These are phyloP conservation scores for Erythrophleum ivorense DNA, from an alignment of 331 rosid genomes.

Conservation along the genomic window DNA sequence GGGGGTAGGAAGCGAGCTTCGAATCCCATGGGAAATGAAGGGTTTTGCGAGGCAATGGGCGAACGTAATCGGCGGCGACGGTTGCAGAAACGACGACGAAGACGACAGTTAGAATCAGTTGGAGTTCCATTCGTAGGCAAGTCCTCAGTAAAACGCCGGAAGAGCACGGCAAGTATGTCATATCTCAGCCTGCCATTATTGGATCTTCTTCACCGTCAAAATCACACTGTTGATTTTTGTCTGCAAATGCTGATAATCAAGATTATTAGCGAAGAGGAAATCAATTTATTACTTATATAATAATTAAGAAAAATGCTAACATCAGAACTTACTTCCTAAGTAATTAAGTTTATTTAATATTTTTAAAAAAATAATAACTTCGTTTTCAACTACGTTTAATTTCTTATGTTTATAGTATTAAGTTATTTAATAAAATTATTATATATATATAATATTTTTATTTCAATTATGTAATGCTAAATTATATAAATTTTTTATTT, in stretches of 20 bases:
- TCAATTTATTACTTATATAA: background rate
- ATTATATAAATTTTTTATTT: too few species aligned
- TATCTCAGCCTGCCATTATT: background rate
- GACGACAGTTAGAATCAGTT: slow-evolving; percentile 38
- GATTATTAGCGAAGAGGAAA: background rate
- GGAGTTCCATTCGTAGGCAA: slow-evolving; percentile 48
- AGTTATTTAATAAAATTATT: too few species aligned
- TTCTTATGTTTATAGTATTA: too few species aligned
- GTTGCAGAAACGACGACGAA: slow-evolving; percentile 43
- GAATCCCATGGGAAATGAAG: slow-evolving; percentile 64
- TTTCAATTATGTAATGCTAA: too few species aligned
- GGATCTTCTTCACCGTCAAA: background rate
- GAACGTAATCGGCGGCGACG: slow-evolving; percentile 57
- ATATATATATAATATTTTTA: too few species aligned
- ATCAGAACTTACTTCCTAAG: background rate
- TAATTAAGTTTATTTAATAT: too few species aligned
- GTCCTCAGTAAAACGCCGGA: slow-evolving; percentile 34
- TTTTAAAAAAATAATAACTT: too few species aligned
- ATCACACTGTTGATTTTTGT: slow-evolving; percentile 1
- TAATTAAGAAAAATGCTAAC: background rate
- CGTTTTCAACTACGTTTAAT: too few species aligned
- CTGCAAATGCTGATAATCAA: too few species aligned
- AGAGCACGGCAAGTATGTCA: slow-evolving; percentile 29
- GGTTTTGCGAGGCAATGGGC: slow-evolving; percentile 76
- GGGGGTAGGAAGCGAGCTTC: slow-evolving; percentile 62